Evolutionary conservation across 2,329 filamentous ascomycete genomes (phyloP), one percentile per base, ranked within the genome.

Genomic region (Aspergillus tanneri): DNA sequence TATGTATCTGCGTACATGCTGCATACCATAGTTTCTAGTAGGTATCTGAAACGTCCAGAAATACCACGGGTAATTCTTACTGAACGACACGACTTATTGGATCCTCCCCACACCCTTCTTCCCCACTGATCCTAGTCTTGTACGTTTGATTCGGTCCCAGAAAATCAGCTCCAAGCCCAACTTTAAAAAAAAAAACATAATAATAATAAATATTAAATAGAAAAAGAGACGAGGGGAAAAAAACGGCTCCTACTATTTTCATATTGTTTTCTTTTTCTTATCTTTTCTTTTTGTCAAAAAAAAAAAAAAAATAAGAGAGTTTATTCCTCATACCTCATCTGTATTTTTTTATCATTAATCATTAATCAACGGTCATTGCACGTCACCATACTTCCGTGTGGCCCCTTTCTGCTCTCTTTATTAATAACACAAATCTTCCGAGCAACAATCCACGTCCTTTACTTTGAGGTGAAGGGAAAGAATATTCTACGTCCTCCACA

Each of bases 321-420:
- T 39, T 44, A 30, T 22, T 19, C 32, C 16, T 38, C 32, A 46
- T 37, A 22, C 23, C 32, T n/a, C 43, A 38, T 28, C 38, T 25
- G n/a, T 8, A 19, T 40, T 44, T 40, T 25, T 30, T 43, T 35
- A 38, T 27, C 40, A 42, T 37, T 36, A 44, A 30, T 43, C 35
- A 41, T 45, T 42, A 19, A 24, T 42, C 38, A 32, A 41, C 44
- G 30, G 34, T 42, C 49, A 44, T 53, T 55, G 47, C 45, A 56
- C 52, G 48, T 56, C 54, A 56, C 40, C 39, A 46, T 21, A 30
- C 48, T 44, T 48, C 50, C 50, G 55, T 56, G 47, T 55, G 52
- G 54, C 50, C 46, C 50, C 54, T 53, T 50, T 54, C 36, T 30
- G 43, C 47, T 37, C 32, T 49, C 38, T 47, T 50, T 50, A 54